Evolutionary conservation across 805 yeast genomes (phyloP), one percentile per base, ranked within the genome.

Genomic region (Henningerozyma blattae): DNA sequence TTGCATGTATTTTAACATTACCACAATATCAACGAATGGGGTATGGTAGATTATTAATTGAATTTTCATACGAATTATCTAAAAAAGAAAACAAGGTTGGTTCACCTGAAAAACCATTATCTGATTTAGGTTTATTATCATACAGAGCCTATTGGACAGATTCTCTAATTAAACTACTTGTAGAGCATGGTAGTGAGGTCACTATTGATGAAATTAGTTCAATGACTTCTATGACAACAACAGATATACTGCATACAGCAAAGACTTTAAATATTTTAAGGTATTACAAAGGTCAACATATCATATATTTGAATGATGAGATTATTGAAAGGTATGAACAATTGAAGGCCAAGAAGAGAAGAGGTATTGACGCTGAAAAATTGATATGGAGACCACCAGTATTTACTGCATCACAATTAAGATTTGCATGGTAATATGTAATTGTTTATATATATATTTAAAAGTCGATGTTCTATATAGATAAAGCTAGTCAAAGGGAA

Each of bases 91-190:
- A 79, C 34, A 91, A 91, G 54, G 74, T 77, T 3, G 99, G 99
- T 1, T 85, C 95, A 0, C 99, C 98, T 0, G 99, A 91, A 59
- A 91, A 91, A 52, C 99, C 99, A 3, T 65, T 91, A 16, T 83
- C 95, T 0, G 98, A 91, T 67, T 67, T 91, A 51, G 99, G 99
- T 27, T 65, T 91, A 22, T 66, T 91, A 19, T 82, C 95, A 4
- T 91, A 91, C 51, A 75, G 98, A 56, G 95, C 96, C 0, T 91
- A 71, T 53, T 91, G 99, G 99, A 76, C 96, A 0, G 97, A 91
- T 48, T 77, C 89, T 1, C 65, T 91, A 38, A 76, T 86, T 10
- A 75, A 74, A 34, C 53, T 85, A 19, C 61, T 91, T 26, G 77
- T 79, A 26, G 91, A 82, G 44, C 65, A 64, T 35, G 64, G 69